Evolutionary conservation across 106 monocot genomes (phyloP), one percentile per base, ranked within the genome.

Genomic region (Phalaenopsis equestris): DNA sequence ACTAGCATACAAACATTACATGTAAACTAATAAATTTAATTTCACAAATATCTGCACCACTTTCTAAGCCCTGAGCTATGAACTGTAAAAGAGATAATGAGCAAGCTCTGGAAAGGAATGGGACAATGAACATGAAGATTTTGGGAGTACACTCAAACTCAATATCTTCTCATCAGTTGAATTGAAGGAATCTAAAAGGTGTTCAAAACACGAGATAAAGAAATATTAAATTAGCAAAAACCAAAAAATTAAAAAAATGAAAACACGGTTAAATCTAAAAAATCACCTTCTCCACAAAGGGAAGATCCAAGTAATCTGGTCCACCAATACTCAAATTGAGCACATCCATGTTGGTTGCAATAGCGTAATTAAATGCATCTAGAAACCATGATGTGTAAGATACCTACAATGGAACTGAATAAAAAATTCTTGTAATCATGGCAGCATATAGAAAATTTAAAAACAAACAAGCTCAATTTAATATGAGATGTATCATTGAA

Each of bases 381-480:
- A 99, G 90, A 90, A 99, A 99, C 99, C 99, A 99, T 73, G 95
- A 95, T 36, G 99, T 99, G 86, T 99, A 99, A 58, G 99, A 99
- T 75, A 99, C 92, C 99, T 99, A 95, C 93, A 99, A 84, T 85
- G 67, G 93, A 81, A 79, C 91, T 93, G 91, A 93, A 95, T 80
- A 84, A 81, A 86, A 80, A 85, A 85, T 91, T 98, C 72, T 94
- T 87, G 92, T 75, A 83, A 88, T 88, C 80, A 82, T 73, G 84
- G 75, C 73, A 84, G 46, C 38, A 77, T 21, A 78, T 67, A 57
- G 41, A 78, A 83, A 75, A 57, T 18, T 15, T 19, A 15, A 30
- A 75, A 48, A 14, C 18, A 9, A 77, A 77, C 4, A 43, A 42
- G 55, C 19, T 45, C 75, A 79, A 55, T 43, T 70, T 70, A 47